phyloP scores from a whole-genome alignment of 208 protist genomes.

The Tritrichomonas foetus region DNA sequence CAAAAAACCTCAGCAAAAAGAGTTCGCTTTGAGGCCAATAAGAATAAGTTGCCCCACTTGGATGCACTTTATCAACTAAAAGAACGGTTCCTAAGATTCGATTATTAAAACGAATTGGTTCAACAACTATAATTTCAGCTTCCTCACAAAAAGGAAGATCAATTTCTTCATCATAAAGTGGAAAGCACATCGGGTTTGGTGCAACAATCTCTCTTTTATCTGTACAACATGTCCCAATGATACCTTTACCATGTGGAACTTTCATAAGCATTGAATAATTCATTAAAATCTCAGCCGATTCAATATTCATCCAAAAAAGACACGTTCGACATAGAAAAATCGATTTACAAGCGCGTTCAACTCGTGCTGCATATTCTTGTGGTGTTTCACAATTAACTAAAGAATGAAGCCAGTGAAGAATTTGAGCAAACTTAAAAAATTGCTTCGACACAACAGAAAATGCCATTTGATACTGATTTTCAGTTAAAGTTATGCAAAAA shows the following conservation, averaged over 20 bases:
- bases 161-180: not conserved
- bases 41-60: not conserved
- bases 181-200: not conserved
- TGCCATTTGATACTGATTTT: not conserved
- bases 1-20: not conserved
- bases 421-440: conserved; percentile 2
- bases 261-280: not conserved
- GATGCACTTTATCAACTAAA: not conserved
- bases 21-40: conserved; percentile 27
- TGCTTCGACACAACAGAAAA: not conserved
- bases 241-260: not conserved
- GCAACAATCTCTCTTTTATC: not conserved
- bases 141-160: not conserved
- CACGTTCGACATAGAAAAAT: not conserved
- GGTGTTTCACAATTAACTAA: not conserved
- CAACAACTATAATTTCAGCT: not conserved
- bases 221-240: not conserved
- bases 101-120: not conserved
- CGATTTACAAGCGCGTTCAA: not conserved
- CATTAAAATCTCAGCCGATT: not conserved
- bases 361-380: not conserved
- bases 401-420: not conserved
- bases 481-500: not conserved
- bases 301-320: not conserved
- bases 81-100: not conserved